Evolutionary conservation across 257 asterid genomes (phyloP), one percentile per base, ranked within the genome.

Genomic region (Verbascum thapsus): DNA sequence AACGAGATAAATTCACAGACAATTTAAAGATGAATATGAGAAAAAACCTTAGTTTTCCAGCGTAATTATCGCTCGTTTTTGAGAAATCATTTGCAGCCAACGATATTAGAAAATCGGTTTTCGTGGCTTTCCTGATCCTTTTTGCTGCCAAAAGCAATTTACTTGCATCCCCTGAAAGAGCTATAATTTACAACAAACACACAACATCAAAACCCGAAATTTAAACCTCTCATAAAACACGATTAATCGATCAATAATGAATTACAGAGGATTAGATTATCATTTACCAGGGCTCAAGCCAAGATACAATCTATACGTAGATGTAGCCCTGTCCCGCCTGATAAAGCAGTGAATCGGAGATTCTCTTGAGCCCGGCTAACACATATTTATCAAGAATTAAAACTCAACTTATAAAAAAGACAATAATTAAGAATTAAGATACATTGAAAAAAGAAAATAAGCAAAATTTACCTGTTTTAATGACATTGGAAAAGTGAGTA

Each of bases 311-410:
- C 72, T 66, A 61, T 68, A 85, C 10, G 82, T 83, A 7, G 94
- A 88, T 37, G 85, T 75, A 15, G 74, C 80, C 76, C 88, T 78
- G 30, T 85, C 96, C 79, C 95, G 85, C 78, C 79, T 72, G 70
- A 88, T 83, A 72, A 76, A 85, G 81, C 96, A 88, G 23, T 80
- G 95, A 73, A 88, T 78, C 10, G 84, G 88, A 66, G 79, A 69
- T 67, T 83, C 86, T 66, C 86, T 81, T 12, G 89, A 86, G 12
- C 91, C 96, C 47, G 95, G 91, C 96, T 85, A 58, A 71, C 4
- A 69, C 39, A 63, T n/a, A 53, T 16, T 50, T 26, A 58, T 13
- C 50, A 61, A 42, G 26, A 68, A 55, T 58, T 10, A 19, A 18
- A 66, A 0, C 17, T 69, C n/a, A 58, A 50, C 43, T 41, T 34